Evolutionary conservation across 129 eudicot genomes (phyloP), one percentile per base, ranked within the genome.

Genomic region (Artemisia argyi): DNA sequence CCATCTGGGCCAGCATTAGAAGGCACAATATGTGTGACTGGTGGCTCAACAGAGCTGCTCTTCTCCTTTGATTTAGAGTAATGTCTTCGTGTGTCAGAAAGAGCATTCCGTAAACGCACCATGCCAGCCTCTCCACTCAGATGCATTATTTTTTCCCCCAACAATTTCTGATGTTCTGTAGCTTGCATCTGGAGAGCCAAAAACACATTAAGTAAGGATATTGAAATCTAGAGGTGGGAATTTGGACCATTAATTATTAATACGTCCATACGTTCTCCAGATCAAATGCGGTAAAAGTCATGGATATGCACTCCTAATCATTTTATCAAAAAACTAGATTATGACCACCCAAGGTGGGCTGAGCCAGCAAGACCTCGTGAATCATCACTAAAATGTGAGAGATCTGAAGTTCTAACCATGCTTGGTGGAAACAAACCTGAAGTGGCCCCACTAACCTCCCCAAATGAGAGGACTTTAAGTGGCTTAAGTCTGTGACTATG

Each of bases 121-220:
- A 91, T 85, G 47, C 97, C 99, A 73, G 90, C 95, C 62, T 69
- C 89, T 60, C 99, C 97, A 73, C 96, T 88, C 20, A 95, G 83
- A 66, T 95, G 88, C 49, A 76, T 73, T 74, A 95, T 85, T 72
- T 87, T 91, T 73, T 82, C 97, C 77, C 81, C 86, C 58, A 95
- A 65, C 66, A 95, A 91, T 61, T 80, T 85, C 79, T 95, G 99
- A 80, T 95, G 96, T 24, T 86, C 94, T 30, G 80, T 78, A 22
- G 88, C 99, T 91, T 94, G 80, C 79, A 76, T 76, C 58, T 42
- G 44, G 46, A 61, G 52, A 69, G 48, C 19, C 48, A 49, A 53
- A 70, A 18, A 32, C n/a, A 7, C 11, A 18, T 61, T 68, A 26
- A 68, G 72, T 12, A 68, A 68, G 60, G 15, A 61, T 22, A 26